Evolutionary conservation across 805 yeast species (phyloP).

Genomic region (Grigorovia jiainica): DNA sequence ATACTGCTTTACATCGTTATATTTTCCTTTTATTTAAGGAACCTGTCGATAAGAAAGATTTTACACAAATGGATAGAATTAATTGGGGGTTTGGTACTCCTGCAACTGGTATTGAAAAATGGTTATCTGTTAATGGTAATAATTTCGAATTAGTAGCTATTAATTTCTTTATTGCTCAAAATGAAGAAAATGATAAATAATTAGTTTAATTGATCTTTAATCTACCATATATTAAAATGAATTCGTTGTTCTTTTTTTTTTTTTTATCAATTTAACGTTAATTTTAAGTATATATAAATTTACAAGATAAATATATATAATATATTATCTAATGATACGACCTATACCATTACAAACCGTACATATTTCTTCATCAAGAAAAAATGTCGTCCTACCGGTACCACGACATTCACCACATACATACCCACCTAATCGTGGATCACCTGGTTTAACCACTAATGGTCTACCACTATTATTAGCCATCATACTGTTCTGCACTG

Average conservation of each 20-base stretch:
- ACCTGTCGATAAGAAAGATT: slow-evolving; percentile 24
- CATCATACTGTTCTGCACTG: slow-evolving; percentile 10
- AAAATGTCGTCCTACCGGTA: slow-evolving; percentile 42
- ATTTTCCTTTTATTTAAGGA: slow-evolving; percentile 64
- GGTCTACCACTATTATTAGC: slow-evolving; percentile 8
- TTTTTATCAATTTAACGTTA: background rate
- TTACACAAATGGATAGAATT: slow-evolving; percentile 10
- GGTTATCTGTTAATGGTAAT: slow-evolving; percentile 42
- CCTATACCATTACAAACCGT: slow-evolving; percentile 62
- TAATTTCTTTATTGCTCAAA: slow-evolving; percentile 77
- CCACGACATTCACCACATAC: slow-evolving; percentile 70
- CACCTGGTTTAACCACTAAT: slow-evolving; percentile 59
- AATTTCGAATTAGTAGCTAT: slow-evolving; percentile 58
- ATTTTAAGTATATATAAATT: no score
- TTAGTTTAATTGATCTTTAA: background rate
- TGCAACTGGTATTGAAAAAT: slow-evolving; percentile 62
- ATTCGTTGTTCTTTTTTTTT: background rate
- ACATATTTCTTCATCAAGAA: slow-evolving; percentile 56
- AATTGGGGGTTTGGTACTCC: slow-evolving; percentile 71
- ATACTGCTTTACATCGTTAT: slow-evolving; percentile 74
- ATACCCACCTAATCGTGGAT: slow-evolving; percentile 65
- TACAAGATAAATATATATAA: background rate
- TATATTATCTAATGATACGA: slow-evolving; percentile 28
- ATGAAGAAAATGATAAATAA: slow-evolving; percentile 16
- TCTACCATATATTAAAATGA: no score